Base-by-base conservation (phyloP, 176 grass and related monocot species). In the Eleusine coracana region DNA sequence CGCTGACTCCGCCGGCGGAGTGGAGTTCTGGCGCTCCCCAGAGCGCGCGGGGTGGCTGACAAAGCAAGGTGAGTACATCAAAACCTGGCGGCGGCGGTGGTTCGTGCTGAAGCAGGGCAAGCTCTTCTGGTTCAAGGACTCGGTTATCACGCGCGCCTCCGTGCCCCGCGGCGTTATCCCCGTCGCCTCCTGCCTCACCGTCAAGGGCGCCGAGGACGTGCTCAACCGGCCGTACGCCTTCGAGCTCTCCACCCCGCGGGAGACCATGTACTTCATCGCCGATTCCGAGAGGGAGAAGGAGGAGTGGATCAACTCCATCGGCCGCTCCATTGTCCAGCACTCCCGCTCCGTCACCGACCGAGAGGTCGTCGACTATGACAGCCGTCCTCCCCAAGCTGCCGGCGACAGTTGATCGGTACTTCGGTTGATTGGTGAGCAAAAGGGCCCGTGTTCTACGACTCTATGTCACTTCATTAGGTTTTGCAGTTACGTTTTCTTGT, bases 221-320 rank as follows among this genome's bases (percentile, higher is more conserved):
- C 91, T 99, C 62, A 93, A 99, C 77, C 89, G 91, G 15, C 85
- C 84, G 52, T 96, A 83, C 62, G 93, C 96, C 63, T 98, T 99
- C 87, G 96, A 96, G 83, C 89, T 96, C 70, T 99, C 89, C 51
- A 99, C 93, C 69, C 81, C 87, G 17, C 51, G 56, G 16, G 93
- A 99, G 74, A 96, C 93, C 85, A 99, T 99, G 96, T 99, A 99
- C 87, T 96, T 99, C 89, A 95, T 99, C 77, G 93, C 89, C 10
- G 96, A 99, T 82, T 90, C 96, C 21, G 96, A 99, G 39, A 99
- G 96, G 93, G 96, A 99, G 85, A 98, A 98, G 87, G 96, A 98
- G 80, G 96, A 99, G 68, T 99, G 96, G 96, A 99, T 99, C 91
- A 99, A 96, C 83, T 96, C 96, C 89, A 89, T 99, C 83, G 93